Percentiles rank a stretch among this genome's conserved stretches.
Evolutionary conservation across 2,329 filamentous ascomycete species (phyloP).

Genomic region (Blumeriella jaapii): DNA sequence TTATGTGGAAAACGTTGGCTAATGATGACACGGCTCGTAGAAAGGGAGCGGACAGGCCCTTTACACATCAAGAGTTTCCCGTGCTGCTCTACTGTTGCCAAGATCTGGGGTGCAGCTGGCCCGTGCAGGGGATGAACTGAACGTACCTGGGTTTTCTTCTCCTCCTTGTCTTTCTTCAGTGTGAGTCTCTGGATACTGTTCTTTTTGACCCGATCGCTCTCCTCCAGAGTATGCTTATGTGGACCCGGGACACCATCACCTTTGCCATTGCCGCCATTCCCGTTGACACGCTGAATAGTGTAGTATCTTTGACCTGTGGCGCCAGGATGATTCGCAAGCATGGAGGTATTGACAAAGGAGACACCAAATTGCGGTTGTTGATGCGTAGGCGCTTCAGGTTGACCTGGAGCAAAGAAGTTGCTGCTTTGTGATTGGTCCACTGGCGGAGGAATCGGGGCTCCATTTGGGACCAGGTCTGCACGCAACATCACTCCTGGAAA

Average conservation of each 20-base stretch:
- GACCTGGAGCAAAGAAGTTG: conserved; percentile 24
- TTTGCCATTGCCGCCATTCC: conserved; percentile 62
- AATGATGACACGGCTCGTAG: not conserved
- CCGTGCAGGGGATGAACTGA: conserved; percentile 1
- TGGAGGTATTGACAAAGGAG: conserved; percentile 29
- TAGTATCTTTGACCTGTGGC: conserved; percentile 47
- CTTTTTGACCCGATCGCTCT: conserved; percentile 72
- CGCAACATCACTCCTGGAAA: conserved; percentile 40
- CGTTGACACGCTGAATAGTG: conserved; percentile 68
- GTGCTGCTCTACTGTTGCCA: conserved; percentile 4
- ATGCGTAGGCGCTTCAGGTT: conserved; percentile 15
- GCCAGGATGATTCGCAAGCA: conserved; percentile 35
- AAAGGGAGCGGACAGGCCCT: not conserved
- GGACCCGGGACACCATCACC: conserved; percentile 56
- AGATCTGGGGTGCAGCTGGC: conserved; percentile 3
- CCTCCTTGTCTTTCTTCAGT: conserved; percentile 52
- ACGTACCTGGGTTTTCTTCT: conserved; percentile 47
- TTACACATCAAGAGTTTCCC: not conserved
- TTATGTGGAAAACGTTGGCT: too few species aligned
- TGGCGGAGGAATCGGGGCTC: conserved; percentile 13
- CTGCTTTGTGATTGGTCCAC: conserved; percentile 18
- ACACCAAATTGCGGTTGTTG: conserved; percentile 31
- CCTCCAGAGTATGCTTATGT: conserved; percentile 63
- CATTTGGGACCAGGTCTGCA: conserved; percentile 25
- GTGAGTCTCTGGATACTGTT: conserved; percentile 61